phyloP scores from a whole-genome alignment of 1,284 basidiomycete genomes.

The Spongispora temasekensis region DNA sequence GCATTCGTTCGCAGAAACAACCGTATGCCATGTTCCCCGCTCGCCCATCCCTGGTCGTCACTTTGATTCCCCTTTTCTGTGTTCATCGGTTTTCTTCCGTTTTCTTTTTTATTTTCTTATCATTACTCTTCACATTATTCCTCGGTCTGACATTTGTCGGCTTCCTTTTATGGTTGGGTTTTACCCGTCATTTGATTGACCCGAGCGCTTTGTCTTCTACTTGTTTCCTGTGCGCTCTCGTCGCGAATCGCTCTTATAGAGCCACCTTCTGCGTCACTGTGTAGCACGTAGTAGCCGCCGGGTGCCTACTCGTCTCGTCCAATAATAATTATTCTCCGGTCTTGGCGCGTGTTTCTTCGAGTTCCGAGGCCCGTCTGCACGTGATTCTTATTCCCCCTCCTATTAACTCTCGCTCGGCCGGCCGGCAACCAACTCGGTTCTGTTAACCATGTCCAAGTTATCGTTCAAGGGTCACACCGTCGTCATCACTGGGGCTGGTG shows the following conservation, averaged over 20 bases:
- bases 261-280: conserved; percentile 35
- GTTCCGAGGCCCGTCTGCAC: conserved; percentile 8
- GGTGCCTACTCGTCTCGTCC: conserved; percentile 34
- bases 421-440: not conserved
- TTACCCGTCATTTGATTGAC: conserved; percentile 22
- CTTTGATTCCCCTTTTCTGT: conserved; percentile 22
- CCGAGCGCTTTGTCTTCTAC: conserved; percentile 33
- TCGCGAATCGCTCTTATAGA: conserved; percentile 26
- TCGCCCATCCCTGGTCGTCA: conserved; percentile 15
- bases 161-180: conserved; percentile 29
- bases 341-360: not conserved
- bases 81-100: conserved; percentile 7
- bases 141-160: conserved; percentile 23
- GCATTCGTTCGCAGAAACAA: conserved; percentile 23
- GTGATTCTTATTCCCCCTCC: conserved; percentile 27
- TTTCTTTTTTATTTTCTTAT: conserved; percentile 33
- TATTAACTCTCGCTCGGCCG: conserved; percentile 3
- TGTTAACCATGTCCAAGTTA: conserved; percentile 38
- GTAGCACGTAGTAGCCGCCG: conserved; percentile 37
- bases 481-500: conserved; percentile 94
- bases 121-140: conserved; percentile 36
- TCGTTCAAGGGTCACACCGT: conserved; percentile 93
- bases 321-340: conserved; percentile 26
- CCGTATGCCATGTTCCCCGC: conserved; percentile 26
- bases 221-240: conserved; percentile 35